phyloP scores from a whole-genome alignment of 2,329 filamentous ascomycete genomes.

The Trichoderma sp. region DNA sequence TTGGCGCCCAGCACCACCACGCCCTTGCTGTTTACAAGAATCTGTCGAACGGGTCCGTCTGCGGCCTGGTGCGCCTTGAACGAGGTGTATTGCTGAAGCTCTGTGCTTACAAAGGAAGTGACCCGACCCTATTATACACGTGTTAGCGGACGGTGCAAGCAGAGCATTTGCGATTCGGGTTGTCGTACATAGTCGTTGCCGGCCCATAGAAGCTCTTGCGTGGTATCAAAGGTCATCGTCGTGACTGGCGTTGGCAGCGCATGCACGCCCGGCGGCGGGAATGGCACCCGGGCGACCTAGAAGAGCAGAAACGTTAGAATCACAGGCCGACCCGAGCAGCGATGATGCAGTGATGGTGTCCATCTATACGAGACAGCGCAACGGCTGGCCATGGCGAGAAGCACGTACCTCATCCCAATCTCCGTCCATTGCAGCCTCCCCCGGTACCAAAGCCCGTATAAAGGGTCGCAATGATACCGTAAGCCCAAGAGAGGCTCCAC shows the following conservation, averaged over 20 bases:
- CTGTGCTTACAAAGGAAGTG: constrained; percentile 80
- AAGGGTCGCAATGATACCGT: constrained; percentile 15
- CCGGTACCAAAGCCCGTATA: constrained; percentile 32
- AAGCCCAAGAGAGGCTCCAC: constrained; percentile 16
- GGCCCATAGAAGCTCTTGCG: constrained; percentile 87
- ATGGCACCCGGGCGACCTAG: constrained; percentile 75
- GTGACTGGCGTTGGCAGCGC: constrained; percentile 68
- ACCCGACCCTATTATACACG: constrained; percentile 67
- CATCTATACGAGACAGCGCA: background rate
- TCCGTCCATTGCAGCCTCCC: constrained; percentile 56
- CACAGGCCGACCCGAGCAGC: background rate
- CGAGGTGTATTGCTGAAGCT: constrained; percentile 86
- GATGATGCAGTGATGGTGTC: too few relatives aligned
- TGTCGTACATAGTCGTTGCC: constrained; percentile 79
- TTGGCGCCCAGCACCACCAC: constrained; percentile 79
- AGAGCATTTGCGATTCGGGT: background rate
- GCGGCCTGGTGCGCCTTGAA: constrained; percentile 72
- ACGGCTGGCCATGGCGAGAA: background rate
- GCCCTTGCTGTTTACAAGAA: constrained; percentile 87
- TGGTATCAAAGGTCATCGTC: constrained; percentile 82
- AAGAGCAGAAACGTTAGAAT: constrained; percentile 17
- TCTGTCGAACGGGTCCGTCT: constrained; percentile 79
- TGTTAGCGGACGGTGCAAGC: constrained; percentile 25
- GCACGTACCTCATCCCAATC: constrained; percentile 63
- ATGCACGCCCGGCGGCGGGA: constrained; percentile 73